A percentile compares a stretch with the other conserved stretches of the same genome.
Evolutionary conservation across 2,329 filamentous ascomycete species (phyloP).

Genomic region (Hypoxylon sp.): DNA sequence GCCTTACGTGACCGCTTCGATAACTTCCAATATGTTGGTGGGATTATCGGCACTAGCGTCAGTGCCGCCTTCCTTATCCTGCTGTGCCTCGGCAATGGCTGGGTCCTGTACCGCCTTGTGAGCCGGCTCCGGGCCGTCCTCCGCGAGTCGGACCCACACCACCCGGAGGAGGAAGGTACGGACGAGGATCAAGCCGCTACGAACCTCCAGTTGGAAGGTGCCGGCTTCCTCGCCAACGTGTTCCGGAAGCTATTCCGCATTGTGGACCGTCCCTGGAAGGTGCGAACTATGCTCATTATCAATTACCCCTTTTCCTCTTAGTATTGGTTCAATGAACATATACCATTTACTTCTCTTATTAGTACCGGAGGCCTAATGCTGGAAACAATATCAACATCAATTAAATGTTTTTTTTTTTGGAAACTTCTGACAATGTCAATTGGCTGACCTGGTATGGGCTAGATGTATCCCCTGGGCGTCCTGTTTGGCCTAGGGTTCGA

Average conservation of each 20-base stretch:
- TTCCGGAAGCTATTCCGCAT: constrained; percentile 84
- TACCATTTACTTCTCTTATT: not conserved
- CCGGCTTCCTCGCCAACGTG: constrained; percentile 79
- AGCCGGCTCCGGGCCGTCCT: constrained; percentile 76
- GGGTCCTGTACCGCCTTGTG: constrained; percentile 86
- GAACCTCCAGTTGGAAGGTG: constrained; percentile 80
- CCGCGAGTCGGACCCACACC: constrained; percentile 55
- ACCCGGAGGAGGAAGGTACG: constrained; percentile 49
- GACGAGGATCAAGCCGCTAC: constrained; percentile 57
- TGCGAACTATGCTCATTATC: constrained; percentile 56
- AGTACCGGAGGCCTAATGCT: no score
- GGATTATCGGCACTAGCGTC: constrained; percentile 90
- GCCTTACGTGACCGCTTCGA: constrained; percentile 86
- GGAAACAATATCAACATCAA: no score
- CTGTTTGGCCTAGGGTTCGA: constrained; percentile 95
- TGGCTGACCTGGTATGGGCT: constrained; percentile 2
- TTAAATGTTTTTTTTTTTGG: not conserved
- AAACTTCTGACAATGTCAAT: not conserved
- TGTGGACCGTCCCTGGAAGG: constrained; percentile 84
- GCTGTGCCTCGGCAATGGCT: constrained; percentile 85
- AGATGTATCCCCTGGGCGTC: constrained; percentile 69
- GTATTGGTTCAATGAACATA: not conserved
- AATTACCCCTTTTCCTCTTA: constrained; percentile 55
- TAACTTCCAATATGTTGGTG: constrained; percentile 83
- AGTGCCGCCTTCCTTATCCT: constrained; percentile 87